Evolutionary conservation across 2,329 filamentous ascomycete species (phyloP).

Genomic region (Pezicula rhizophila): DNA sequence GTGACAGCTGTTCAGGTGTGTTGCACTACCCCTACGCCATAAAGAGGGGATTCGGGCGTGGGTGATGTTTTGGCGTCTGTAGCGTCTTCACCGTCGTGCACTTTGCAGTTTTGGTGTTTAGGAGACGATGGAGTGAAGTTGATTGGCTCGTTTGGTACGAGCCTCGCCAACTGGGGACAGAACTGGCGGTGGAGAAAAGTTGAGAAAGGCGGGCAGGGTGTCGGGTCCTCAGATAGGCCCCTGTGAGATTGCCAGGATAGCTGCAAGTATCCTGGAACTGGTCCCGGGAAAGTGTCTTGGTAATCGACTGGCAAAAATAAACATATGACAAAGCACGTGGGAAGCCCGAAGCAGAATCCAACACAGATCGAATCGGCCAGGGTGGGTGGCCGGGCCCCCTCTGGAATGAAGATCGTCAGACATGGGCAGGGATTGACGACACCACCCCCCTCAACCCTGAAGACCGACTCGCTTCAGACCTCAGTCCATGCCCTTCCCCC

Average conservation of each 20-base stretch:
- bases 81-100: no score
- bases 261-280: background rate
- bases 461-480: no score
- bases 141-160: background rate
- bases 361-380: slow-evolving; percentile 1
- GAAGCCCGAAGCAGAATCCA: slow-evolving; percentile 28
- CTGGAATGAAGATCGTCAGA: no score
- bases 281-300: slow-evolving; percentile 8
- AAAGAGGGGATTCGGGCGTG: background rate
- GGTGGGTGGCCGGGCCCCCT: background rate
- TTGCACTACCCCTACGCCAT: no score
- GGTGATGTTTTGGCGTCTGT: background rate
- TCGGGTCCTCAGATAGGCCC: background rate
- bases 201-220: no score
- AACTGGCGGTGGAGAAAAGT: background rate
- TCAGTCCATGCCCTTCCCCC: no score
- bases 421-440: no score
- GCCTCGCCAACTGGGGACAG: background rate
- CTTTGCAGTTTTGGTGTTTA: background rate
- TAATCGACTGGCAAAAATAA: slow-evolving; percentile 20
- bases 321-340: slow-evolving; percentile 24
- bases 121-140: background rate
- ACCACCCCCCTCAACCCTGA: no score
- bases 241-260: background rate
- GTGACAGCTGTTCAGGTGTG: no score